phyloP scores from a whole-genome alignment of 176 grass and related monocot genomes.

The Oryza australiensis region DNA sequence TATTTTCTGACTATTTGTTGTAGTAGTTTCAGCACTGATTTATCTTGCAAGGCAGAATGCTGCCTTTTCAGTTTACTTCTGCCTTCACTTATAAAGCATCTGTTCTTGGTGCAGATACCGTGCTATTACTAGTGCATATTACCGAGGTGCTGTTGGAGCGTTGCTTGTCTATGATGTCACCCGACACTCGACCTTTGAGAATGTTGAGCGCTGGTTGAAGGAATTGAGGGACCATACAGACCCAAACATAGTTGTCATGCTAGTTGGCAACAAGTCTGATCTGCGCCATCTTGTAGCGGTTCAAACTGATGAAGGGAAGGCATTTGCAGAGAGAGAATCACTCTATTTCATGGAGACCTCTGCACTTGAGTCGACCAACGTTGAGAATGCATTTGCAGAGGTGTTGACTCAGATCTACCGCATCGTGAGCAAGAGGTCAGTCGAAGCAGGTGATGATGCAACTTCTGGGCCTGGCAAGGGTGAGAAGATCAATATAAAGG shows the following conservation, averaged over 20 bases:
- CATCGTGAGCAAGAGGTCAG: slow-evolving; percentile 74
- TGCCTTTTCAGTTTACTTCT: background rate
- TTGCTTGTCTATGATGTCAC: slow-evolving; percentile 88
- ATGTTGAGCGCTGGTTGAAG: slow-evolving; percentile 79
- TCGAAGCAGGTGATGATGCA: slow-evolving; percentile 61
- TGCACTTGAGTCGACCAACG: slow-evolving; percentile 80
- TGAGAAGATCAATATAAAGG: slow-evolving; percentile 83
- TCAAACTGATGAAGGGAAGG: slow-evolving; percentile 69
- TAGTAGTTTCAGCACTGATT: background rate
- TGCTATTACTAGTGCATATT: slow-evolving; percentile 94
- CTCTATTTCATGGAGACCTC: slow-evolving; percentile 97
- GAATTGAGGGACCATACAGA: slow-evolving; percentile 88
- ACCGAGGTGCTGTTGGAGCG: slow-evolving; percentile 80
- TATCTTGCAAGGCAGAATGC: background rate
- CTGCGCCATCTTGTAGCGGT: slow-evolving; percentile 79
- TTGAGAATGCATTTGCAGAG: slow-evolving; percentile 78
- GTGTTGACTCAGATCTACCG: slow-evolving; percentile 84
- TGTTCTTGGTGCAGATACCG: slow-evolving; percentile 59
- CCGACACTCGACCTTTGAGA: slow-evolving; percentile 75
- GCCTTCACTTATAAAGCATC: background rate
- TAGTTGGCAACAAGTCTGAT: slow-evolving; percentile 90
- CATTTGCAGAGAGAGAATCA: slow-evolving; percentile 72
- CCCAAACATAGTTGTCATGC: slow-evolving; percentile 91
- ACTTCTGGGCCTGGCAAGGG: slow-evolving; percentile 69
- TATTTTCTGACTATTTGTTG: background rate